A percentile compares a stretch with the other conserved stretches of the same genome.
These are phyloP conservation scores for Alternaria triticina DNA, from an alignment of 2,329 filamentous ascomycete genomes.

Conservation along the genomic window DNA sequence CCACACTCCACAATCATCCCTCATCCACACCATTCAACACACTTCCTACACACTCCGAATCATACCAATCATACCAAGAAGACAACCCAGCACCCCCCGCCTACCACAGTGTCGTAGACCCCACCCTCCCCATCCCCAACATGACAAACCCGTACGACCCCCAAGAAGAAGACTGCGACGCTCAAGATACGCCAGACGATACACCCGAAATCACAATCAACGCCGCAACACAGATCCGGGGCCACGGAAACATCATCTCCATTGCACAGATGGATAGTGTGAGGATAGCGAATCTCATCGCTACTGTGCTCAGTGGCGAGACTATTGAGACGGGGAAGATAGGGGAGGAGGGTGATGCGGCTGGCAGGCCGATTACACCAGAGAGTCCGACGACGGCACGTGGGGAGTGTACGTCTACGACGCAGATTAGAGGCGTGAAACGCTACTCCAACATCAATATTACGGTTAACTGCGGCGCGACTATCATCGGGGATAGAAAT, in stretches of 20 bases:
- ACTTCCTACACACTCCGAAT: background rate
- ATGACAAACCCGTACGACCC: constrained; percentile 27
- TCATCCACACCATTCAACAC: constrained; percentile 2
- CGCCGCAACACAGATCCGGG: constrained; percentile 42
- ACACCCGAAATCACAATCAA: constrained; percentile 44
- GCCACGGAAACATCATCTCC: constrained; percentile 44
- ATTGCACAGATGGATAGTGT: constrained; percentile 40
- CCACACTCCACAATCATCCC: constrained; percentile 5
- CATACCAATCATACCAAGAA: background rate
- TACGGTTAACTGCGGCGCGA: constrained; percentile 44
- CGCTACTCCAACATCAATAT: constrained; percentile 34
- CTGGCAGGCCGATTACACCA: background rate
- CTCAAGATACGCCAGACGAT: constrained; percentile 1
- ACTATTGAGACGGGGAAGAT: background rate
- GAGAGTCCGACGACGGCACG: constrained; percentile 6
- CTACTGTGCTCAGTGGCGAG: constrained; percentile 26
- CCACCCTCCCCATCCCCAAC: constrained; percentile 24
- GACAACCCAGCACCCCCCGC: constrained; percentile 38
- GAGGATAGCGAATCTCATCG: constrained; percentile 36
- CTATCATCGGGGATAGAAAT: constrained; percentile 44
- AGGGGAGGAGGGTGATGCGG: background rate
- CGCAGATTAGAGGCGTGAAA: constrained; percentile 12
- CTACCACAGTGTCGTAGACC: constrained; percentile 38
- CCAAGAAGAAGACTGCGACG: constrained; percentile 19
- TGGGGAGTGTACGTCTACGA: constrained; percentile 6